Percentiles rank a stretch among this genome's conserved stretches.
These are phyloP conservation scores for Cladorrhinum samala DNA, from an alignment of 495 filamentous ascomycete genomes.

Conservation along the genomic window DNA sequence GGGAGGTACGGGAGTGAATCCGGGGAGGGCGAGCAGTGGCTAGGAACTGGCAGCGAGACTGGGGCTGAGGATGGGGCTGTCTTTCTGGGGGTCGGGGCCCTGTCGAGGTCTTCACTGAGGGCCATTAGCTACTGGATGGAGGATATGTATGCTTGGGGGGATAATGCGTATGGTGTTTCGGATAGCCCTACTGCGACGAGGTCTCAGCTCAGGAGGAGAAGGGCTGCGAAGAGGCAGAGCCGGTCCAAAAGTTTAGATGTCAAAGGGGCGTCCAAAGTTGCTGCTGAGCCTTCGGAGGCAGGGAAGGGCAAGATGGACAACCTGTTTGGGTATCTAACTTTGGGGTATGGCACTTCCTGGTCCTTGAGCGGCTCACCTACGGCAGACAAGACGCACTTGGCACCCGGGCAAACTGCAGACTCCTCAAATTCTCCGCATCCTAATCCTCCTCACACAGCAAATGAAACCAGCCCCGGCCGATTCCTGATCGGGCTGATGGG, in stretches of 20 bases:
- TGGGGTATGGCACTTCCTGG: constrained; percentile 54
- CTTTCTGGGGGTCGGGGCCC: constrained; percentile 68
- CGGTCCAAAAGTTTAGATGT: neutral
- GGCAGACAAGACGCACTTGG: no score
- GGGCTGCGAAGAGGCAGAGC: neutral
- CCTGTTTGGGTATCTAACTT: constrained; percentile 45
- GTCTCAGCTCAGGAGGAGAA: constrained; percentile 2
- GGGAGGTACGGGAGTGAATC: constrained; percentile 66
- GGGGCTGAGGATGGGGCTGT: constrained; percentile 68
- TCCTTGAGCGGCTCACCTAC: constrained; percentile 37
- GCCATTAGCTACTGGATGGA: constrained; percentile 77
- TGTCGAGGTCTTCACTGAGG: constrained; percentile 59
- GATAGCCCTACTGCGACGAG: constrained; percentile 53
- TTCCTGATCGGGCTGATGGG: constrained; percentile 70
- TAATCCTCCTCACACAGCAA: neutral
- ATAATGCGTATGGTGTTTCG: constrained; percentile 71
- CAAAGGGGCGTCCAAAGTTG: neutral
- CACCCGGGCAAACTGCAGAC: no score
- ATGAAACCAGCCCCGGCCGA: constrained; percentile 37
- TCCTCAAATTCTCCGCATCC: neutral
- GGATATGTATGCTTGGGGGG: constrained; percentile 69
- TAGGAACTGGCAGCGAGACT: neutral
- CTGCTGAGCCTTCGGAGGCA: constrained; percentile 7
- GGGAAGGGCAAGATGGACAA: constrained; percentile 30
- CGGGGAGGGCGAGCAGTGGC: constrained; percentile 13